Percentiles rank a stretch among this genome's conserved stretches.
Evolutionary conservation across 2,329 filamentous ascomycete species (phyloP).

Genomic region (Aspergillus unguis): DNA sequence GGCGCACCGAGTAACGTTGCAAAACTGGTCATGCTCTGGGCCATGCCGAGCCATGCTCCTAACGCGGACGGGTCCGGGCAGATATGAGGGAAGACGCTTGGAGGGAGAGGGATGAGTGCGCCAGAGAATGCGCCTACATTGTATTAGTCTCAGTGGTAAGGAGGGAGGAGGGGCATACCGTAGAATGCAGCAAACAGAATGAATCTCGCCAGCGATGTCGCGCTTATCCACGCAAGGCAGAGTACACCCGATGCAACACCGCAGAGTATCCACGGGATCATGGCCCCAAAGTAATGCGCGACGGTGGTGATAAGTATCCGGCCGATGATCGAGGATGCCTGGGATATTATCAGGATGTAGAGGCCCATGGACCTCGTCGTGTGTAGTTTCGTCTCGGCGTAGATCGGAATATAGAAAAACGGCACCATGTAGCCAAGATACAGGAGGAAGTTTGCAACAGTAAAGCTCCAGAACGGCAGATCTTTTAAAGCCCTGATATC

Average conservation of each 20-base stretch:
- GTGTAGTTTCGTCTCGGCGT: slow-evolving; percentile 28
- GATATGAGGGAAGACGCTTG: slow-evolving; percentile 53
- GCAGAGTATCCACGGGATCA: slow-evolving; percentile 55
- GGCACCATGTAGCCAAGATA: slow-evolving; percentile 50
- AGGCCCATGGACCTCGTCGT: slow-evolving; percentile 44
- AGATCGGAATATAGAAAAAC: slow-evolving; percentile 42
- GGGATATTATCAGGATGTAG: slow-evolving; percentile 60
- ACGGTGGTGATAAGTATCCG: slow-evolving; percentile 54
- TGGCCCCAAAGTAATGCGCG: slow-evolving; percentile 54
- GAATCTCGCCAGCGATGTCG: slow-evolving; percentile 47
- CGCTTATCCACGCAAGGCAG: slow-evolving; percentile 54
- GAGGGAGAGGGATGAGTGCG: slow-evolving; percentile 61
- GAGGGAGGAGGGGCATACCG: slow-evolving; percentile 36
- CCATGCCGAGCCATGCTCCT: slow-evolving; percentile 50
- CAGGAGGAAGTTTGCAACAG: slow-evolving; percentile 30
- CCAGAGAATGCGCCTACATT: slow-evolving; percentile 50
- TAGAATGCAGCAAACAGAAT: slow-evolving; percentile 60
- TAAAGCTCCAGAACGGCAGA: slow-evolving; percentile 42
- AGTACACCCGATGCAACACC: slow-evolving; percentile 37
- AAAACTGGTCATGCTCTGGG: slow-evolving; percentile 48
- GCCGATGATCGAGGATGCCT: slow-evolving; percentile 55
- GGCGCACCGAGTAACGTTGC: slow-evolving; percentile 49
- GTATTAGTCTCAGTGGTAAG: background rate
- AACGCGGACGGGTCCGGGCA: slow-evolving; percentile 45
- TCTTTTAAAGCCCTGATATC: slow-evolving; percentile 48